Base-by-base conservation (phyloP, 148 eudicot species). In the Spergularia bocconei region DNA sequence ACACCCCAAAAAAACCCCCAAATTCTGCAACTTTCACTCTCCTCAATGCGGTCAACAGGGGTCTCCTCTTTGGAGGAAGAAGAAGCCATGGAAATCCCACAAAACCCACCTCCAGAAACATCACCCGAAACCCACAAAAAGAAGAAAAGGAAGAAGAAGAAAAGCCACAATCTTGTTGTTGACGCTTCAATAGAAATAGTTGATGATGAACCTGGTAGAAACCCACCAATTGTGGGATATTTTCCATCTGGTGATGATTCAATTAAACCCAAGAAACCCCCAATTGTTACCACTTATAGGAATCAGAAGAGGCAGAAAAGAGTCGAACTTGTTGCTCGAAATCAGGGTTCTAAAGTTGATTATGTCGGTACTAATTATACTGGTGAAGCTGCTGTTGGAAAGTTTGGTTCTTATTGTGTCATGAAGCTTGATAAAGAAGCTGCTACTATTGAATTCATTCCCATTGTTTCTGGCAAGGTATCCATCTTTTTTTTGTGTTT, bases 381-480 rank as follows among this genome's bases (percentile, higher is more conserved):
- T 15, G 91, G 93, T 47, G 98, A 93, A 75, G 90, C 88, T 3
- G 80, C 89, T 25, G 81, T 82, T 44, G 90, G 88, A 16, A 89
- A 80, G 80, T 48, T 88, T 65, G 89, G 95, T 44, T 81, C 81
- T 52, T 88, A 83, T 53, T 90, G 87, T 52, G 85, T 95, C 59
- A 92, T 87, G 0, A 77, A 89, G 11, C 82, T 95, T 56, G 89
- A 92, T 83, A 91, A 89, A 75, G 69, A 75, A 4, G 76, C 88
- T 56, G 78, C 75, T 23, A 79, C 82, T 19, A 80, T 92, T 56
- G 89, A 73, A 78, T 79, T 95, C 78, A 82, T 88, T 39, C 97
- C 93, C 0, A 77, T 94, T 77, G 86, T 84, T 61, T 70, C 91
- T 54, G 87, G 91, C 53, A 91, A 86, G 97, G 98, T 86, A 73